Conservation (phyloP, 441 rosid genomes). For the Pelargonium myrrhifolium region DNA sequence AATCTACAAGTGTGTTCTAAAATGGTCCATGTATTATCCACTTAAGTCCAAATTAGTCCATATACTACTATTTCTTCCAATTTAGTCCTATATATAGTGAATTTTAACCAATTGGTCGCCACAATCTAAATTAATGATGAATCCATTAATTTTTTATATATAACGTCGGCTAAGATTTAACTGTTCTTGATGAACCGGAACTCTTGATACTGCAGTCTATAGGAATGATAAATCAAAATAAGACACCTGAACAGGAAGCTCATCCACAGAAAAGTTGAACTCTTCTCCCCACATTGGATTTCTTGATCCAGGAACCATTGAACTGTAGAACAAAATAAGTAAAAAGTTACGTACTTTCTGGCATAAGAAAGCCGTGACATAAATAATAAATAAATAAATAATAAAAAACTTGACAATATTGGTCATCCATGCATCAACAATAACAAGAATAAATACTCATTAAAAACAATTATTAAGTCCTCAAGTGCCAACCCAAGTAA, state of each 20-base stretch:
- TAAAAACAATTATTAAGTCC: background rate
- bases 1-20: background rate
- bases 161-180: background rate
- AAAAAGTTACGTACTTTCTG: conserved; percentile 1
- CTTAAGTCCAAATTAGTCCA: too few species aligned
- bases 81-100: too few species aligned
- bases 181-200: too few species aligned
- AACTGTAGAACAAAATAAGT: conserved; percentile 38
- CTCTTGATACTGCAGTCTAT: background rate
- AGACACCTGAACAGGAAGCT: conserved; percentile 85
- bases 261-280: conserved; percentile 81
- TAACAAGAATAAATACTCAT: background rate
- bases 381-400: background rate
- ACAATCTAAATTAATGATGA: too few species aligned
- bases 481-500: background rate
- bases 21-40: too few species aligned
- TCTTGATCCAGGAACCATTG: conserved; percentile 98
- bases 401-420: background rate
- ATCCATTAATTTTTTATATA: too few species aligned
- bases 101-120: too few species aligned
- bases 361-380: background rate
- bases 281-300: conserved; percentile 99
- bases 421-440: background rate
- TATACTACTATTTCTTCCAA: too few species aligned
- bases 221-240: background rate